Evolutionary conservation across 208 protist species (phyloP), one percentile per base, ranked within the genome.

Genomic region (Trypanosoma mega): DNA sequence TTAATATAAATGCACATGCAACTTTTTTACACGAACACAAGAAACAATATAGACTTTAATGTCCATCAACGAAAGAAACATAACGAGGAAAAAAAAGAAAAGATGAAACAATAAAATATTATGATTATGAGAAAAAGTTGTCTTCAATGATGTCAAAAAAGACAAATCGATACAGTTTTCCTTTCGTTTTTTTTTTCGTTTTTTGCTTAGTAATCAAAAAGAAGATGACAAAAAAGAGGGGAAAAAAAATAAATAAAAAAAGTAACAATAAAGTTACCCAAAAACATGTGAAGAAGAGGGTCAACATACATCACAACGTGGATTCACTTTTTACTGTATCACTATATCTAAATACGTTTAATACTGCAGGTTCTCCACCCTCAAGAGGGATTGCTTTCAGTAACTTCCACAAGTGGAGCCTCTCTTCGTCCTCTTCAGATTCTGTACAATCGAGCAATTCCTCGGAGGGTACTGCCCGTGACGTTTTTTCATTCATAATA

Each of bases 401-500:
- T 8, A 31, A 63, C 14, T 20, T 20, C 82, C 87, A 94, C n/a
- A 94, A 73, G 23, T 51, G 39, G 1, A 69, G 63, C 34, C 76
- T 33, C 24, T 78, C 71, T n/a, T 54, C 53, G 68, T 92, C 78
- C 36, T 50, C 51, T 30, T 94, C 87, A 14, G 23, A 71, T n/a
- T 69, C 70, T 11, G 70, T 41, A 62, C 78, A 92, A 37, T 92
- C 85, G 20, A 71, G 30, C 34, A 94, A 26, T 39, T 94, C 82
- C 23, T 70, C 54, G 3, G 68, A 54, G 43, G 52, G 59, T 0
- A 78, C 77, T 2, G 63, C 46, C n/a, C 78, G 82, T 47, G 63
- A 87, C 12, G 76, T 76, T 65, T 80, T 46, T 52, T 89, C 76
- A 43, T 80, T 75, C 66, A 96, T 82, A 58, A 92, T 78, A 61